Conservation (phyloP, 179 eudicot genomes). For the Kewa caespitosa region DNA sequence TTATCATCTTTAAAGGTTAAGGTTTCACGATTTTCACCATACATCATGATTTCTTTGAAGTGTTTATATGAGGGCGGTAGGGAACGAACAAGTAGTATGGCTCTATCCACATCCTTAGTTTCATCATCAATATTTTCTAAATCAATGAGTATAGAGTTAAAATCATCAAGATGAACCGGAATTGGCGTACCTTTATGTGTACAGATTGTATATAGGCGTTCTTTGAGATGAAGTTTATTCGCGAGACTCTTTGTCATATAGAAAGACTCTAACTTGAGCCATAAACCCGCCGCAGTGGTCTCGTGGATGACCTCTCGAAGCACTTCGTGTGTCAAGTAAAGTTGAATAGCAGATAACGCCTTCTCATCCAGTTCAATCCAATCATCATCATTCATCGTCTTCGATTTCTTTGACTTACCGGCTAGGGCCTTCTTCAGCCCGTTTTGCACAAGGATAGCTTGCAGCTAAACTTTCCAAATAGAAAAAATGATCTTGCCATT, state of each 20-base stretch:
- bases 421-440: neutral
- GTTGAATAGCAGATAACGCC: neutral
- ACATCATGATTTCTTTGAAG: neutral
- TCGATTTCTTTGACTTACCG: neutral
- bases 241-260: neutral
- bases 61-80: neutral
- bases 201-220: neutral
- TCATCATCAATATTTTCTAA: conserved; percentile 3
- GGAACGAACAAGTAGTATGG: neutral
- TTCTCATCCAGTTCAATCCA: conserved; percentile 9
- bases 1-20: neutral
- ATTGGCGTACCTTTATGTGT: conserved; percentile 1
- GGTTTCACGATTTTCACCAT: neutral
- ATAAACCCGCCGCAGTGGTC: neutral
- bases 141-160: conserved; percentile 5
- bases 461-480: conserved; percentile 1
- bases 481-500: neutral
- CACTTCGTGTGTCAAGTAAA: neutral
- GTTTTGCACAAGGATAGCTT: neutral
- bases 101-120: neutral
- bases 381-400: neutral
- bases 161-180: conserved; percentile 1
- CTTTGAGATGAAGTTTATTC: neutral
- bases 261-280: neutral
- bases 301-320: neutral